A percentile compares a stretch with the other conserved stretches of the same genome.
Evolutionary conservation across 2,329 filamentous ascomycete genomes (phyloP).

Genomic region (Orbilia ellipsospora): DNA sequence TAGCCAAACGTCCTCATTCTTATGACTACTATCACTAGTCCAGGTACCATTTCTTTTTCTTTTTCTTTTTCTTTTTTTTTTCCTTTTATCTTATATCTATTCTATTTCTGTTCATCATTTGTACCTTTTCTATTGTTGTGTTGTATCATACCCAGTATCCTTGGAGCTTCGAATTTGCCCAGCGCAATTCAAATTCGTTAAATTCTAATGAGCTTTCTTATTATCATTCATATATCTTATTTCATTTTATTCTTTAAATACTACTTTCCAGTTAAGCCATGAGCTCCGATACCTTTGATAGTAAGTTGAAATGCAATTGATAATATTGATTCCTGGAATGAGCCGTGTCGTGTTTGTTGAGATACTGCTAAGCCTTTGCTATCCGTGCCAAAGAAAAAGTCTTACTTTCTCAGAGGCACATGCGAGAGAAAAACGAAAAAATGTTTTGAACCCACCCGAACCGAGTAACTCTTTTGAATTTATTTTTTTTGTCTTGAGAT

Average conservation of each 20-base stretch:
- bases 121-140: conserved; percentile 11
- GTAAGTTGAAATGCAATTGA: too few relatives aligned
- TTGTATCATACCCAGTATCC: conserved; percentile 37
- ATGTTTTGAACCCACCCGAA: conserved; percentile 30
- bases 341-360: conserved; percentile 1
- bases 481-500: conserved; percentile 34
- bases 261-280: too few relatives aligned
- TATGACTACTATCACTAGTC: conserved; percentile 3
- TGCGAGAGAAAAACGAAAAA: conserved; percentile 13
- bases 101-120: too few relatives aligned
- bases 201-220: background rate
- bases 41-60: background rate
- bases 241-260: too few relatives aligned
- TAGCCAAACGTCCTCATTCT: conserved; percentile 5
- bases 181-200: background rate
- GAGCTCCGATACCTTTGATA: too few relatives aligned
- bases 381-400: conserved; percentile 2
- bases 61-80: conserved; percentile 5
- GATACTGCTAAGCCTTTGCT: background rate
- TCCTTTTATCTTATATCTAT: background rate
- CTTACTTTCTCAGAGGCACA: conserved; percentile 15
- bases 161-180: background rate
- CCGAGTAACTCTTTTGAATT: background rate
- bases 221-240: background rate
- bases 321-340: too few relatives aligned